Base-by-base conservation (phyloP, 305 asterid species). In the Fraxinus sp. region DNA sequence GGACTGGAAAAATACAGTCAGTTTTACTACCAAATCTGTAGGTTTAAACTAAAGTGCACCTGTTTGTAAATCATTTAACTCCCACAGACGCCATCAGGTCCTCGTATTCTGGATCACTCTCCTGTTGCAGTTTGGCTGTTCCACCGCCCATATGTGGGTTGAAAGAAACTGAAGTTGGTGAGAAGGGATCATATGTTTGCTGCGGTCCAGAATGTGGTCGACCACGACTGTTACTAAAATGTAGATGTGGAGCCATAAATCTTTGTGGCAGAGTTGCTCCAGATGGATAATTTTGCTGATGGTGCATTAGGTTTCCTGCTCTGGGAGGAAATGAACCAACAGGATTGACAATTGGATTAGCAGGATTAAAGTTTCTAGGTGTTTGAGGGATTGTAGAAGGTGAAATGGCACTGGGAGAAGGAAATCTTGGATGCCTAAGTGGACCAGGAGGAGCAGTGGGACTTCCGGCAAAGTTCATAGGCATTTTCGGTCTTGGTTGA, bases 81-180 rank as follows among this genome's bases (percentile, higher is more conserved):
- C 98, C 94, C 14, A 92, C 97, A 26, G 97, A 95, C 46, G 94
- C 95, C 97, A 95, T 92, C 86, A 95, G 87, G 82, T 92, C 97
- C 30, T 92, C 97, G 10, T 93, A 95, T 88, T 93, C 97, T 33
- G 97, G 92, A 85, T 93, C 98, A 81, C 62, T 92, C 83, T 91
- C 97, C 80, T 85, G 85, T 13, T 80, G 94, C 68, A 35, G 80
- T 84, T 86, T 91, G 73, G 86, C 87, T 68, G 84, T 86, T 80
- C 79, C 83, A 68, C 89, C 87, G 52, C 88, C 89, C 85, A 83
- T 85, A 77, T 64, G 95, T 70, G 91, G 88, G 78, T 83, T 89
- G 80, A 81, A 83, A 68, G 93, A 70, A 8, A 76, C 88, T 16
- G 97, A 79, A 71, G 94, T 91, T 41, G 98, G 95, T 1, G 95